phyloP scores from a whole-genome alignment of 2,329 filamentous ascomycete genomes.

The Blastomyces gilchristii region DNA sequence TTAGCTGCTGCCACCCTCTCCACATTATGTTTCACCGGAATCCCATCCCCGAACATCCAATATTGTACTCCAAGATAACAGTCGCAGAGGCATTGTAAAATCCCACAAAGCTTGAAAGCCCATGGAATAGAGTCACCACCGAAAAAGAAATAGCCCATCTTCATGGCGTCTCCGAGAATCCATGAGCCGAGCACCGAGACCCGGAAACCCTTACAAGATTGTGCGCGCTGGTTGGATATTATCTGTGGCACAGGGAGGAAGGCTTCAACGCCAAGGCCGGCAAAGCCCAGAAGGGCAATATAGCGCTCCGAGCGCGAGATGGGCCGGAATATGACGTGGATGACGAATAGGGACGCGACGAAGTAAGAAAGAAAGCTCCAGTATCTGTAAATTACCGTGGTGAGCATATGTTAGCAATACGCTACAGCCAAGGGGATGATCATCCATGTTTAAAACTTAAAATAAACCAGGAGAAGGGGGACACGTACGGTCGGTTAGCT shows the following conservation, averaged over 20 bases:
- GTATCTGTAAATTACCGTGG: slow-evolving; percentile 31
- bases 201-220: slow-evolving; percentile 41
- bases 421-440: slow-evolving; percentile 7
- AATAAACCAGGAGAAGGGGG: background rate
- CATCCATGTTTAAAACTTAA: slow-evolving; percentile 1
- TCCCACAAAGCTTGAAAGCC: slow-evolving; percentile 40
- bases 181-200: slow-evolving; percentile 39
- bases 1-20: background rate
- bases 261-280: slow-evolving; percentile 40
- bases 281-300: slow-evolving; percentile 35
- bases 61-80: slow-evolving; percentile 40
- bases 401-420: background rate
- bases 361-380: slow-evolving; percentile 51
- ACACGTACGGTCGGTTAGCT: slow-evolving; percentile 40
- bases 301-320: slow-evolving; percentile 36
- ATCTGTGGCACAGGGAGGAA: slow-evolving; percentile 40
- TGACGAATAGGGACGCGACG: slow-evolving; percentile 36
- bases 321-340: slow-evolving; percentile 45
- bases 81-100: slow-evolving; percentile 42
- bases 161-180: slow-evolving; percentile 42
- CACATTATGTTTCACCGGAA: background rate
- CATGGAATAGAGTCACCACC: slow-evolving; percentile 36
- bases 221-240: slow-evolving; percentile 37
- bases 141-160: slow-evolving; percentile 42
- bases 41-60: slow-evolving; percentile 31